Evolutionary conservation across 2,329 filamentous ascomycete genomes (phyloP).

Genomic region (Dothistroma septosporum): DNA sequence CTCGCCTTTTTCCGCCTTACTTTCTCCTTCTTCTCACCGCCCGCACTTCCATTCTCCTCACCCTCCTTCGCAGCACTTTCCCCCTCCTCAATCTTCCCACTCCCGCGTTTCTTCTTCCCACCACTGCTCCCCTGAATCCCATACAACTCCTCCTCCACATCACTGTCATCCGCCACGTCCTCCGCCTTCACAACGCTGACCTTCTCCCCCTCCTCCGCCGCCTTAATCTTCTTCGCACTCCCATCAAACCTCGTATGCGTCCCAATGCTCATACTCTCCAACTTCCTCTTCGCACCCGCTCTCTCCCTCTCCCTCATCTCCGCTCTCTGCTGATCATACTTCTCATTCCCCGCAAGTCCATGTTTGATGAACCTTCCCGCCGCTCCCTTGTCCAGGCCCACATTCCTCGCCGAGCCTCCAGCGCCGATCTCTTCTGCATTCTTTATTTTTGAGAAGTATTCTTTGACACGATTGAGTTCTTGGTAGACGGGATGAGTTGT

Average conservation of each 20-base stretch:
- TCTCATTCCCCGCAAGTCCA: conserved; percentile 58
- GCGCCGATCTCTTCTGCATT: conserved; percentile 52
- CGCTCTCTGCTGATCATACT: conserved; percentile 40
- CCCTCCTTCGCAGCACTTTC: background rate
- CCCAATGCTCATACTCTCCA: conserved; percentile 32
- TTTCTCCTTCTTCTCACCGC: background rate
- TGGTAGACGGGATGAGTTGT: conserved; percentile 78
- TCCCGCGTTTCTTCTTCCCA: background rate
- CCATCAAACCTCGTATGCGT: conserved; percentile 35
- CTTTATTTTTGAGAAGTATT: conserved; percentile 92
- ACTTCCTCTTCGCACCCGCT: conserved; percentile 35
- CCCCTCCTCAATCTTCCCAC: background rate
- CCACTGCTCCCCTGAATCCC: conserved; percentile 1
- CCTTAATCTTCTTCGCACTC: conserved; percentile 33
- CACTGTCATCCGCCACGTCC: conserved; percentile 10
- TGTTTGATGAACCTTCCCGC: conserved; percentile 78
- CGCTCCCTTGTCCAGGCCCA: conserved; percentile 68
- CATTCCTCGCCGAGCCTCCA: conserved; percentile 42
- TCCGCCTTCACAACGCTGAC: conserved; percentile 17
- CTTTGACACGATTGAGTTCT: conserved; percentile 80
- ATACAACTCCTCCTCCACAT: conserved; percentile 4
- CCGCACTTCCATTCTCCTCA: background rate
- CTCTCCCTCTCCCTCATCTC: conserved; percentile 37
- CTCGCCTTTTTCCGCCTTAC: background rate
- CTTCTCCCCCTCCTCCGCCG: conserved; percentile 22